Conservation (phyloP, 2,329 filamentous ascomycete species). For the Kalaharituber pfeilii region DNA sequence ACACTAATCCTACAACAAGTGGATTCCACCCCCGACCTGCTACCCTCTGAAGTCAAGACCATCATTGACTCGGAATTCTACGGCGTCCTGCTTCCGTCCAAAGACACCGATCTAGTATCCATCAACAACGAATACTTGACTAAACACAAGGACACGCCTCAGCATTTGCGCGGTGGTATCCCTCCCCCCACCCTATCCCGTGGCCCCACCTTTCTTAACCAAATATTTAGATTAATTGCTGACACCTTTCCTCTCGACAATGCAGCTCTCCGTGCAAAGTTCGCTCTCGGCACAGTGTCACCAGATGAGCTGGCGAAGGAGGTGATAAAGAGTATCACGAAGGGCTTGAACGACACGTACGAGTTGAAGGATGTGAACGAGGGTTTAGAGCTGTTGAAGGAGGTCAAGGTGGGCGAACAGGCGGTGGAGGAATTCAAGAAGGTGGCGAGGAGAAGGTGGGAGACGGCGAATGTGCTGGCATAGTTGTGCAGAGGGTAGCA, state of each 20-base stretch:
- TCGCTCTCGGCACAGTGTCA: conserved; percentile 40
- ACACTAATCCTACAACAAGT: conserved; percentile 7
- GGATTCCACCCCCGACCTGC: conserved; percentile 8
- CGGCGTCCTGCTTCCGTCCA: conserved; percentile 34
- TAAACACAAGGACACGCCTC: conserved; percentile 43
- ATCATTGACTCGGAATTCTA: conserved; percentile 53
- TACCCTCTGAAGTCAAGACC: conserved; percentile 42
- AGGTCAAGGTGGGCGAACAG: conserved; percentile 37
- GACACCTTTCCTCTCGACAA: conserved; percentile 4
- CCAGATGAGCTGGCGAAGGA: conserved; percentile 42
- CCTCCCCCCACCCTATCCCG: conserved; percentile 3
- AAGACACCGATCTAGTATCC: conserved; percentile 39
- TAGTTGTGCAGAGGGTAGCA: conserved; percentile 6
- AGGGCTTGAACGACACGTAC: conserved; percentile 31
- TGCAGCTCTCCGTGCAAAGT: conserved; percentile 41
- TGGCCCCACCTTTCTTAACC: conserved; percentile 2
- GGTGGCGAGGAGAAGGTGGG: conserved; percentile 27
- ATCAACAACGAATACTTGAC: conserved; percentile 50
- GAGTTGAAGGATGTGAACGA: conserved; percentile 40
- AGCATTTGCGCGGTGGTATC: conserved; percentile 38
- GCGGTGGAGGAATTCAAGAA: conserved; percentile 37
- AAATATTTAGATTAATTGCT: too few relatives aligned
- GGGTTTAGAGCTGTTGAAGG: conserved; percentile 35
- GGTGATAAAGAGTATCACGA: conserved; percentile 38
- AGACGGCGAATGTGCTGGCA: conserved; percentile 3